Conservation (phyloP, 371 early-diverging fungal genomes). For the Dinochytrium kinnereticum region DNA sequence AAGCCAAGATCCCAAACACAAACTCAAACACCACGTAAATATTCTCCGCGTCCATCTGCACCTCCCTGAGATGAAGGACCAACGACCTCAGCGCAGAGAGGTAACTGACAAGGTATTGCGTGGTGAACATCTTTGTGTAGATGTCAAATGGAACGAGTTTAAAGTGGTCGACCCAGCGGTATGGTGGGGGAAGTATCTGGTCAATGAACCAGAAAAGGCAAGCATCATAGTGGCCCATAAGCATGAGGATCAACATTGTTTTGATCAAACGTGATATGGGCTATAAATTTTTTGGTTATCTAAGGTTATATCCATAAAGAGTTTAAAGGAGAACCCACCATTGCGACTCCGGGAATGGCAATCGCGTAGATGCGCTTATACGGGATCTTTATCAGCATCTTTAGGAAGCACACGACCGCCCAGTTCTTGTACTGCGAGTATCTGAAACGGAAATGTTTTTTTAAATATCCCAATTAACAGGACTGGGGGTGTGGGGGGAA, state of each 20-base stretch:
- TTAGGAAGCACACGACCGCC: conserved; percentile 32
- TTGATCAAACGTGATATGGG: conserved; percentile 46
- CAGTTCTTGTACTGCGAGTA: conserved; percentile 33
- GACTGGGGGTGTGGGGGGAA: neutral
- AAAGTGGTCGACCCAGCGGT: conserved; percentile 40
- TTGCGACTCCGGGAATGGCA: conserved; percentile 28
- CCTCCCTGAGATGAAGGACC: conserved; percentile 38
- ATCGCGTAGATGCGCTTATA: conserved; percentile 29
- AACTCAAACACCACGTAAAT: conserved; percentile 47
- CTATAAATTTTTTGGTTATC: neutral
- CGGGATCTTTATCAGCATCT: conserved; percentile 33
- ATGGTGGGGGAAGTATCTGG: conserved; percentile 17
- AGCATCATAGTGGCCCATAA: conserved; percentile 45
- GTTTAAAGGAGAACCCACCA: conserved; percentile 17
- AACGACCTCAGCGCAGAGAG: conserved; percentile 38
- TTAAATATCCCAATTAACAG: neutral
- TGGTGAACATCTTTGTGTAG: conserved; percentile 18
- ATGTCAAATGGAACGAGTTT: neutral
- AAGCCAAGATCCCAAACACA: conserved; percentile 42
- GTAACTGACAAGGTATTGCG: conserved; percentile 42
- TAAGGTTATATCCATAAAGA: neutral
- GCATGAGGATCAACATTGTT: conserved; percentile 43
- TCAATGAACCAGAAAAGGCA: conserved; percentile 47
- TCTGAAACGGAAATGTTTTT: neutral
- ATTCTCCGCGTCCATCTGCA: conserved; percentile 33